Percentiles rank a stretch among this genome's conserved stretches.
phyloP scores from a whole-genome alignment of 1,139 yeast species.

The Yamadazyma epiphylla region DNA sequence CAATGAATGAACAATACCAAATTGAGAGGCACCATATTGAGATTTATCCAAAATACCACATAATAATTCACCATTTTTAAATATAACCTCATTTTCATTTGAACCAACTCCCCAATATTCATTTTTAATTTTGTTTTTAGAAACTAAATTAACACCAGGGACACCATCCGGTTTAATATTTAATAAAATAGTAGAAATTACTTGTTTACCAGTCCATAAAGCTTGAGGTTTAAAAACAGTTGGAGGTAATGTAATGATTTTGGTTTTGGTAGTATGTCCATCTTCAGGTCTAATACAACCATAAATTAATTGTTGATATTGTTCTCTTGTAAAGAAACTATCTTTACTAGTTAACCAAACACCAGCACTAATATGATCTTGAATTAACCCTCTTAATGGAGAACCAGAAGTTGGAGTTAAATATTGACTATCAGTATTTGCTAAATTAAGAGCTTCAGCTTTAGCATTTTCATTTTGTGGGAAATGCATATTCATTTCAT shows the following conservation, averaged over 20 bases:
- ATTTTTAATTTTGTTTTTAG: slow-evolving; percentile 86
- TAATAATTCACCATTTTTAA: slow-evolving; percentile 81
- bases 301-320: slow-evolving; percentile 89
- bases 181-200: slow-evolving; percentile 82
- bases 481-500: slow-evolving; percentile 99
- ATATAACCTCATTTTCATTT: slow-evolving; percentile 78
- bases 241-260: slow-evolving; percentile 83
- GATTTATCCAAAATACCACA: slow-evolving; percentile 96
- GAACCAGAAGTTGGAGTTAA: slow-evolving; percentile 97
- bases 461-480: slow-evolving; percentile 98
- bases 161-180: slow-evolving; percentile 83
- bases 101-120: slow-evolving; percentile 93
- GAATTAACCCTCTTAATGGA: slow-evolving; percentile 97
- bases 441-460: slow-evolving; percentile 92
- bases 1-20: slow-evolving; percentile 93
- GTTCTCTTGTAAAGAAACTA: slow-evolving; percentile 83
- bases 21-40: slow-evolving; percentile 97
- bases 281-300: slow-evolving; percentile 97
- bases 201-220: slow-evolving; percentile 98
- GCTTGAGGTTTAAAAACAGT: slow-evolving; percentile 82
- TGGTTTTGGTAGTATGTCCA: slow-evolving; percentile 81
- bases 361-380: slow-evolving; percentile 98
- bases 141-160: slow-evolving; percentile 84
- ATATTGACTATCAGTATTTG: slow-evolving; percentile 96
- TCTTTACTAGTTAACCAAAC: slow-evolving; percentile 96